phyloP scores from a whole-genome alignment of 768 basidiomycete genomes.

The Psilocybe subaeruginosa region DNA sequence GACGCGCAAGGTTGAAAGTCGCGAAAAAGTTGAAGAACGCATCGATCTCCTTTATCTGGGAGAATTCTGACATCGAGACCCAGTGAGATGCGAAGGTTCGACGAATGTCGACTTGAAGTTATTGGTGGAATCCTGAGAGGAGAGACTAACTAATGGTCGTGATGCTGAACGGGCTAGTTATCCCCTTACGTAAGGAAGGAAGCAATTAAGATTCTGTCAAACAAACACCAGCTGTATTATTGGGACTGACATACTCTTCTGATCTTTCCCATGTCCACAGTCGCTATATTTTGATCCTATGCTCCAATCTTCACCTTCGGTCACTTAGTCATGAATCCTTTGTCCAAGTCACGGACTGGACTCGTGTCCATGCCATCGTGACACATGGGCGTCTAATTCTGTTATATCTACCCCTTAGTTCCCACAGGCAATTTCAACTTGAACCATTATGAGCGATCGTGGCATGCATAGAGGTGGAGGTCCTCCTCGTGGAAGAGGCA shows the following conservation, averaged over 20 bases:
- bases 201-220: neutral
- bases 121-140: neutral
- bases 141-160: neutral
- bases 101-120: neutral
- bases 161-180: neutral
- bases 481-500: constrained; percentile 27
- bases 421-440: neutral
- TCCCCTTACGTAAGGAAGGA: neutral
- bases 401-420: neutral
- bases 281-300: neutral
- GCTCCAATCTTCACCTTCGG: neutral
- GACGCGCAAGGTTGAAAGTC: constrained; percentile 68
- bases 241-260: too few species aligned
- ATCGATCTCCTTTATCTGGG: constrained; percentile 64
- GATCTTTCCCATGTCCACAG: too few species aligned
- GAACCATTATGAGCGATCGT: constrained; percentile 28
- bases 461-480: constrained; percentile 30
- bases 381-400: constrained; percentile 1
- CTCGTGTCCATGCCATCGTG: neutral
- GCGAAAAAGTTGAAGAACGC: constrained; percentile 84
- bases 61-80: constrained; percentile 37
- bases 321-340: neutral
- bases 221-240: too few species aligned
- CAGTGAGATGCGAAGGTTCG: neutral
- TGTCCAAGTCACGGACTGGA: neutral